These are phyloP conservation scores for Knufia petricola DNA, from an alignment of 2,329 filamentous ascomycete species.

Conservation along the genomic window DNA sequence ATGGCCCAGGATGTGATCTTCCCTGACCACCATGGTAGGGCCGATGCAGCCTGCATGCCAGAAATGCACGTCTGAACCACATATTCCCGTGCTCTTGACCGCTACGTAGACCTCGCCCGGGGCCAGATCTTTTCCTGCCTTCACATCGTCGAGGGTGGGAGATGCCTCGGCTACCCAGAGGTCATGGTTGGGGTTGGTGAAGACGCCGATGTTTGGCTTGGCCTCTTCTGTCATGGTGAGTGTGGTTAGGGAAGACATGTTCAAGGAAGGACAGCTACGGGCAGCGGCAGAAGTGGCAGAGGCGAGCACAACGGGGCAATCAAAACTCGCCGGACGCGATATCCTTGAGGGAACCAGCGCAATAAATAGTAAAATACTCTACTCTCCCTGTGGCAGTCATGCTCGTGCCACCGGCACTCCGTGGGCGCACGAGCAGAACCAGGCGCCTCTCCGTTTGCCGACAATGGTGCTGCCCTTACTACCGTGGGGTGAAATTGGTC, in stretches of 20 bases:
- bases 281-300: neutral
- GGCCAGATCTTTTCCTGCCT: constrained; percentile 58
- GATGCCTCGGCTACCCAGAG: constrained; percentile 68
- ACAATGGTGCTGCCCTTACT: neutral
- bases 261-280: neutral
- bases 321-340: neutral
- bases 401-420: neutral
- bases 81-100: constrained; percentile 91
- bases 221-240: constrained; percentile 4
- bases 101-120: constrained; percentile 74
- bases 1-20: constrained; percentile 70
- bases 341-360: neutral
- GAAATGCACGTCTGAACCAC: constrained; percentile 93
- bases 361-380: neutral
- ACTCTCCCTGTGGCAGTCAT: neutral
- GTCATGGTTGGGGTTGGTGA: constrained; percentile 8
- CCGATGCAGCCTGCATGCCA: constrained; percentile 94
- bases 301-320: neutral
- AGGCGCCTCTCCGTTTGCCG: neutral
- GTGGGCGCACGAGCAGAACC: neutral
- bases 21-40: constrained; percentile 70
- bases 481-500: neutral
- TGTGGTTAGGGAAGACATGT: neutral
- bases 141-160: constrained; percentile 67
- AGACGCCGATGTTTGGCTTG: neutral